Percentiles rank a stretch among this genome's conserved stretches.
These are phyloP conservation scores for Podaxis pistillaris DNA, from an alignment of 768 basidiomycete genomes.

Conservation along the genomic window DNA sequence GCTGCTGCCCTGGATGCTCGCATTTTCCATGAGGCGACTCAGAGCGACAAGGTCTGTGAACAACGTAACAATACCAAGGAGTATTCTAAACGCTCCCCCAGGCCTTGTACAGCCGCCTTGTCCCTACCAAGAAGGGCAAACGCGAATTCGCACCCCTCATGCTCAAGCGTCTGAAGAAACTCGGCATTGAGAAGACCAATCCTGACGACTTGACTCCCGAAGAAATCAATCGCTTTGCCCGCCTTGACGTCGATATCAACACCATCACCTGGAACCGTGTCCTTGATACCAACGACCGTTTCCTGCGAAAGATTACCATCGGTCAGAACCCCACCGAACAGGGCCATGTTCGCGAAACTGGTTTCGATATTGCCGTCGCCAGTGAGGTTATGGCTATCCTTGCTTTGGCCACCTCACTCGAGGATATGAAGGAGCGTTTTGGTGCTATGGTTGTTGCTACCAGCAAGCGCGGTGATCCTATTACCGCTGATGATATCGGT, in stretches of 20 bases:
- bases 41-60: conserved; percentile 75
- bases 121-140: conserved; percentile 90
- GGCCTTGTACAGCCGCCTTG: conserved; percentile 88
- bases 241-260: conserved; percentile 85
- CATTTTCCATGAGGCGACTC: conserved; percentile 96
- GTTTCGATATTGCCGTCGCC: conserved; percentile 96
- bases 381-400: conserved; percentile 99
- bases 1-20: conserved; percentile 96
- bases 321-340: conserved; percentile 90
- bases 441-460: conserved; percentile 98
- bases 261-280: conserved; percentile 99
- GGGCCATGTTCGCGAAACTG: conserved; percentile 84
- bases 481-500: conserved; percentile 96
- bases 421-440: conserved; percentile 89
- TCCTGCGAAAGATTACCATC: conserved; percentile 90
- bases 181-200: conserved; percentile 92
- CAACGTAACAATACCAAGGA: neutral
- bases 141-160: conserved; percentile 95
- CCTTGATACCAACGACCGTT: conserved; percentile 94
- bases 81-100: conserved; percentile 20
- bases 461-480: conserved; percentile 83
- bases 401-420: conserved; percentile 81
- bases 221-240: conserved; percentile 85
- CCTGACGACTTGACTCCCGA: conserved; percentile 91
- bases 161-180: conserved; percentile 92